Conservation (phyloP, 805 yeast species). For the Candida manassasensis region DNA sequence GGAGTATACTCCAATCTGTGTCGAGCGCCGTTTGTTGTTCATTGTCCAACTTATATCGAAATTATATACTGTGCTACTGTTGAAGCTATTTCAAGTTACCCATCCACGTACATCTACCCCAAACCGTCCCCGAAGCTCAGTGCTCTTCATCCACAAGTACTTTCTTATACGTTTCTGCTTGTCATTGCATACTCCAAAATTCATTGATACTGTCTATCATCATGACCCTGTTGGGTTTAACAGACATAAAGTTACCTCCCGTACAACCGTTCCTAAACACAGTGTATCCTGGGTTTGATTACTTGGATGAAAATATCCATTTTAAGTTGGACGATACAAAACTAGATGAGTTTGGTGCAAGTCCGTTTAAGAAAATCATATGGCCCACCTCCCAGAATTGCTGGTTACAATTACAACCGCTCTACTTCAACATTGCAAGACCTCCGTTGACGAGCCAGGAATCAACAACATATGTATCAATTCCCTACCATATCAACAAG, state of each 20-base stretch:
- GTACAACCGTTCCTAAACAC: conserved; percentile 27
- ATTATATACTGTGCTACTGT: no score
- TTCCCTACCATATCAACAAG: conserved; percentile 46
- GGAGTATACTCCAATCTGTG: no score
- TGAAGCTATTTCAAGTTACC: no score
- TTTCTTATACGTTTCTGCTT: no score
- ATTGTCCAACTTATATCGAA: no score
- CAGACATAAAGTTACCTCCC: conserved; percentile 22
- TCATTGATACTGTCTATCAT: no score
- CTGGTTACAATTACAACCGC: conserved; percentile 15
- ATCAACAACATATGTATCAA: conserved; percentile 49
- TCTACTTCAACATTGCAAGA: conserved; percentile 34
- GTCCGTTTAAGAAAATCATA: conserved; percentile 6
- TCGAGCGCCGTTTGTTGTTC: no score
- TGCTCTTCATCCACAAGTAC: no score
- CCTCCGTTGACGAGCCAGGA: conserved; percentile 32
- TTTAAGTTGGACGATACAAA: conserved; percentile 18
- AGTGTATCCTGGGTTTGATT: conserved; percentile 33
- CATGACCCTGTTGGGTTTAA: conserved; percentile 22
- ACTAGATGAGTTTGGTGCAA: conserved; percentile 5
- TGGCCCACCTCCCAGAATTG: conserved; percentile 24
- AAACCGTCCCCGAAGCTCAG: no score
- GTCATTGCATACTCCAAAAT: no score
- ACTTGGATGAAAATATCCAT: conserved; percentile 31
- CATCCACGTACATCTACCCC: no score